A percentile compares a stretch with the other conserved stretches of the same genome.
These are phyloP conservation scores for Macrophomina phaseolina DNA, from an alignment of 2,329 filamentous ascomycete genomes.

Conservation along the genomic window DNA sequence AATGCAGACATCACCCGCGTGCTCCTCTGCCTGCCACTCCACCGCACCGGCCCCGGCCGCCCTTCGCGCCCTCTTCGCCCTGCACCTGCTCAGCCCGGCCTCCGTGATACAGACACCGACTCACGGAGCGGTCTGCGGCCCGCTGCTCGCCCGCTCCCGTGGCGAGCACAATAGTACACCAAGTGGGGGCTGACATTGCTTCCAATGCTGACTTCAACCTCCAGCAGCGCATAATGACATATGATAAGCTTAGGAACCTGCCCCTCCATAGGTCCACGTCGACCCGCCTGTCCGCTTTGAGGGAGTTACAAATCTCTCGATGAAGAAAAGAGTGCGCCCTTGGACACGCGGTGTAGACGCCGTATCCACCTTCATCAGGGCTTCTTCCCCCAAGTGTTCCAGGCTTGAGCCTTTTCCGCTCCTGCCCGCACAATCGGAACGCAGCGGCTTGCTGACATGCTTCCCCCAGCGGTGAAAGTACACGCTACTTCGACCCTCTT, in stretches of 20 bases:
- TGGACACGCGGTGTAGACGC: background rate
- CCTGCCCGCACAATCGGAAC: constrained; percentile 19
- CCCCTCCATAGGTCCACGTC: constrained; percentile 9
- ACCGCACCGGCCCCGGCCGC: background rate
- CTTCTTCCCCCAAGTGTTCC: background rate
- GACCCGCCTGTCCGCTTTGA: constrained; percentile 8
- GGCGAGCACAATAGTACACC: constrained; percentile 1
- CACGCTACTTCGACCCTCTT: background rate
- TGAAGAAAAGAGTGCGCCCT: background rate
- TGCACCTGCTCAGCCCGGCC: constrained; percentile 5
- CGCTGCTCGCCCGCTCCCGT: constrained; percentile 1
- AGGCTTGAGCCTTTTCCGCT: background rate
- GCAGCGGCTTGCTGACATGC: constrained; percentile 25
- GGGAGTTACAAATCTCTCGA: constrained; percentile 22
- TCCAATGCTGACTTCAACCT: constrained; percentile 23
- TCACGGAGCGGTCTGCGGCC: constrained; percentile 2
- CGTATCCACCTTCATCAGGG: background rate
- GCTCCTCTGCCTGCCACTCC: background rate
- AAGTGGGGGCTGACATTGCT: constrained; percentile 19
- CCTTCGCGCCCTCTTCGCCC: background rate
- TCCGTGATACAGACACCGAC: constrained; percentile 7
- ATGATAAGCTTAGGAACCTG: constrained; percentile 21
- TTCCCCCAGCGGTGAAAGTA: constrained; percentile 17
- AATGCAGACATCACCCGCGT: background rate
- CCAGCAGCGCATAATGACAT: constrained; percentile 16